Conservation (phyloP, 306 rosid genomes). For the Trifolium pratense region DNA sequence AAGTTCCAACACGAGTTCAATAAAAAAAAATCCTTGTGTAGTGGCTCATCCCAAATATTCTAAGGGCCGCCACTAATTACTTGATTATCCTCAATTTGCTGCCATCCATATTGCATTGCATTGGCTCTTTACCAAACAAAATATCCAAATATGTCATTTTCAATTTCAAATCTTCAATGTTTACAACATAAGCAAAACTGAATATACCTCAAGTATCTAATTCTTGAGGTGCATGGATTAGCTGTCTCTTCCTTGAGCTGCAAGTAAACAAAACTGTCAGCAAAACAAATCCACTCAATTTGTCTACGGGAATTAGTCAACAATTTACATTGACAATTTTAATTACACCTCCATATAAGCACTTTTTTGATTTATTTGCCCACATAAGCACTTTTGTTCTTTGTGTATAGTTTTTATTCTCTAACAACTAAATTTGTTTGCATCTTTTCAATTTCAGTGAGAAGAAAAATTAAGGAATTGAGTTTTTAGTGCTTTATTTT, state of each 20-base stretch:
- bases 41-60: too few relatives aligned
- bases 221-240: neutral
- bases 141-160: neutral
- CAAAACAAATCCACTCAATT: conserved; percentile 12
- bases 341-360: conserved; percentile 11
- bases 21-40: too few relatives aligned
- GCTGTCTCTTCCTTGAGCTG: conserved; percentile 1
- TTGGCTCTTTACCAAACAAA: neutral
- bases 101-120: too few relatives aligned
- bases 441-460: neutral
- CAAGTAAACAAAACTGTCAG: conserved; percentile 6
- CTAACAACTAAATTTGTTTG: neutral
- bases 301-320: conserved; percentile 20
- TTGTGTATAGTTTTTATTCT: neutral
- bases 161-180: too few relatives aligned
- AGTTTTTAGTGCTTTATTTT: too few relatives aligned
- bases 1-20: too few relatives aligned
- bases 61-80: too few relatives aligned
- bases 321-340: neutral
- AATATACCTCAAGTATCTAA: neutral
- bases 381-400: conserved; percentile 34
- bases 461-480: neutral
- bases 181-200: neutral
- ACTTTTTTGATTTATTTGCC: conserved; percentile 31
- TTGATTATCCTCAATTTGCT: too few relatives aligned